Evolutionary conservation across 2,329 filamentous ascomycete species (phyloP).

Genomic region (Pseudogymnoascus sp.): DNA sequence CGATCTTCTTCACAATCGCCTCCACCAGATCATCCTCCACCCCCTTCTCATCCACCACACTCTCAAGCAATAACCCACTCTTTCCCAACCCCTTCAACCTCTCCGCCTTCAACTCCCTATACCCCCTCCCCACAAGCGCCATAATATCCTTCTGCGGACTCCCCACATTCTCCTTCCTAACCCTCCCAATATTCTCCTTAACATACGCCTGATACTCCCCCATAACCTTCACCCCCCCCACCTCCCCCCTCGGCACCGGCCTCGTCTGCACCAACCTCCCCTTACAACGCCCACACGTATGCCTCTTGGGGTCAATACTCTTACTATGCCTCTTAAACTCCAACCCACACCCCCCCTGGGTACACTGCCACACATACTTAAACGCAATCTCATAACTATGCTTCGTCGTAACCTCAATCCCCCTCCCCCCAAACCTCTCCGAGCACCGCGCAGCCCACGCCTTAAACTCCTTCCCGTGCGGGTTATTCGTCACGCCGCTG

Average conservation of each 20-base stretch:
- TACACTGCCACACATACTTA: constrained; percentile 83
- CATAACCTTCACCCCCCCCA: constrained; percentile 23
- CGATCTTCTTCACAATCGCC: constrained; percentile 22
- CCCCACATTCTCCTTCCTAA: constrained; percentile 47
- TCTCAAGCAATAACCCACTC: neutral
- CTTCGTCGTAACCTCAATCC: constrained; percentile 76
- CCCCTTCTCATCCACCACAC: neutral
- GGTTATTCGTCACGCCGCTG: constrained; percentile 61
- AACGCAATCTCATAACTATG: constrained; percentile 86
- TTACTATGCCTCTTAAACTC: constrained; percentile 80
- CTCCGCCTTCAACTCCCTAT: constrained; percentile 42
- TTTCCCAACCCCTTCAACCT: constrained; percentile 13
- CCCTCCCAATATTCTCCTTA: constrained; percentile 56
- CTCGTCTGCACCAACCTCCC: constrained; percentile 65
- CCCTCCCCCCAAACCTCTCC: constrained; percentile 47
- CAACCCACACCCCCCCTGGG: constrained; percentile 44
- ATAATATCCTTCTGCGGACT: constrained; percentile 60
- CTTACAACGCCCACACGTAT: constrained; percentile 72
- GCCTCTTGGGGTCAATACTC: constrained; percentile 64
- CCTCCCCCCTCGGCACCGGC: constrained; percentile 54
- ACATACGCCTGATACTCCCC: constrained; percentile 51
- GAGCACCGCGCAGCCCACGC: constrained; percentile 54
- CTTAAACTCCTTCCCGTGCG: constrained; percentile 81
- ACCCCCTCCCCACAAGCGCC: constrained; percentile 55
- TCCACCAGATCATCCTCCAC: constrained; percentile 3